These are phyloP conservation scores for Schwanniomyces occidentalis DNA, from an alignment of 805 yeast genomes.

Conservation along the genomic window DNA sequence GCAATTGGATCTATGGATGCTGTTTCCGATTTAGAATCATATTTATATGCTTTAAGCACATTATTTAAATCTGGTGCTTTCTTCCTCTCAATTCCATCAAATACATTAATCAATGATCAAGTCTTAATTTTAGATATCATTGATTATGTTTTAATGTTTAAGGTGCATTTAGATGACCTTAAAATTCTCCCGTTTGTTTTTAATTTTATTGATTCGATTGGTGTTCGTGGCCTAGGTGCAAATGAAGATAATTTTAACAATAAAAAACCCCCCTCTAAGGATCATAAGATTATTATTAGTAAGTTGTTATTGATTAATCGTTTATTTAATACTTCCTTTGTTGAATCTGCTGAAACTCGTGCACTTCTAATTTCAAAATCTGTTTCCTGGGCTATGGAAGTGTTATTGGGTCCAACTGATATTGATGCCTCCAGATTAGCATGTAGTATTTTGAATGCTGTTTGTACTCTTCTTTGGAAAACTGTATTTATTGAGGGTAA, in stretches of 20 bases:
- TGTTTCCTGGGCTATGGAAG: conserved; percentile 59
- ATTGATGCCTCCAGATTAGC: conserved; percentile 66
- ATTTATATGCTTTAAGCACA: conserved; percentile 29
- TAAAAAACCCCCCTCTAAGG: conserved; percentile 35
- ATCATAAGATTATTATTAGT: conserved; percentile 54
- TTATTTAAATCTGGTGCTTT: conserved; percentile 40
- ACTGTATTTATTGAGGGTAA: conserved; percentile 22
- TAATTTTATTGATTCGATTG: conserved; percentile 52
- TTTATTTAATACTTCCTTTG: conserved; percentile 42
- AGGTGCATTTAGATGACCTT: conserved; percentile 35
- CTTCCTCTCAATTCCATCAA: conserved; percentile 50
- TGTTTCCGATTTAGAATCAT: conserved; percentile 19
- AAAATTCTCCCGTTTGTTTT: conserved; percentile 44
- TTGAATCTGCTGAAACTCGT: conserved; percentile 25
- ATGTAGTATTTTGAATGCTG: conserved; percentile 54
- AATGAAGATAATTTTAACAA: conserved; percentile 28
- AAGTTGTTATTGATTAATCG: conserved; percentile 65
- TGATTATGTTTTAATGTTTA: conserved; percentile 53
- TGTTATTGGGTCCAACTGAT: conserved; percentile 52
- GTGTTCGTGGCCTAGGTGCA: conserved; percentile 55
- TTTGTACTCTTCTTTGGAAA: conserved; percentile 41
- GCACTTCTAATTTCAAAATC: conserved; percentile 45
- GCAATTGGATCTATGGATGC: conserved; percentile 26
- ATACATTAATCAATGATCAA: conserved; percentile 59
- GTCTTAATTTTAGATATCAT: conserved; percentile 58